phyloP scores from a whole-genome alignment of 805 yeast species.

The Candida koratica region DNA sequence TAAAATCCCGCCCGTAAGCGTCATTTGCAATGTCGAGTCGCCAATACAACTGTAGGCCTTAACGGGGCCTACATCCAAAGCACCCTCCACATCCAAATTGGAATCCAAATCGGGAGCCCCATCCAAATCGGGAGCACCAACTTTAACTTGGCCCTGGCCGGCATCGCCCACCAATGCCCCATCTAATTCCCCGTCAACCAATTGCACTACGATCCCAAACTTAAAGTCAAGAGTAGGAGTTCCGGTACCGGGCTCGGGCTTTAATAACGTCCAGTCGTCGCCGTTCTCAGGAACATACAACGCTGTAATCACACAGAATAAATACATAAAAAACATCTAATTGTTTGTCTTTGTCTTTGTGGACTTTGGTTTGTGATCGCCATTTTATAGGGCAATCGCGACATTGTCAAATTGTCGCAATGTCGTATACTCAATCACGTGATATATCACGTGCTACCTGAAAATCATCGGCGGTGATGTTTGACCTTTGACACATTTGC shows the following conservation, averaged over 20 bases:
- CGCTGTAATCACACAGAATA: conserved; percentile 5
- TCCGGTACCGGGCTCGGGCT: conserved; percentile 23
- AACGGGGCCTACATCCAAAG: conserved; percentile 11
- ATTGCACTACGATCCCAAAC: conserved; percentile 34
- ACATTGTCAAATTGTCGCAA: too few species aligned
- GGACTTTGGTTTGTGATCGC: too few species aligned
- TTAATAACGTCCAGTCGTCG: conserved; percentile 33
- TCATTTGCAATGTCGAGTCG: conserved; percentile 25
- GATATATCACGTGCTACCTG: too few species aligned
- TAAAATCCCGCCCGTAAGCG: conserved; percentile 27
- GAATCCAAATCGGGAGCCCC: neutral
- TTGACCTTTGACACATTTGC: conserved; percentile 62
- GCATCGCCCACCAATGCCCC: conserved; percentile 17
- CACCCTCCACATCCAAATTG: neutral
- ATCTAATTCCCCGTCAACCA: conserved; percentile 19
- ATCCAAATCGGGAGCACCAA: conserved; percentile 1
- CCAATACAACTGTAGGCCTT: conserved; percentile 28
- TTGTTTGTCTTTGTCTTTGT: too few species aligned
- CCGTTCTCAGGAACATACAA: conserved; percentile 26
- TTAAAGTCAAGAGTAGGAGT: conserved; percentile 26
- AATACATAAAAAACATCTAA: conserved; percentile 3
- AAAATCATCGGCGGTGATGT: conserved; percentile 45
- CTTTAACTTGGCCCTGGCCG: conserved; percentile 30
- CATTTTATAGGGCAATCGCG: too few species aligned
- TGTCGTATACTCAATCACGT: too few species aligned